phyloP scores from a whole-genome alignment of 177 flowering plant species.

The Vitis hybrid region DNA sequence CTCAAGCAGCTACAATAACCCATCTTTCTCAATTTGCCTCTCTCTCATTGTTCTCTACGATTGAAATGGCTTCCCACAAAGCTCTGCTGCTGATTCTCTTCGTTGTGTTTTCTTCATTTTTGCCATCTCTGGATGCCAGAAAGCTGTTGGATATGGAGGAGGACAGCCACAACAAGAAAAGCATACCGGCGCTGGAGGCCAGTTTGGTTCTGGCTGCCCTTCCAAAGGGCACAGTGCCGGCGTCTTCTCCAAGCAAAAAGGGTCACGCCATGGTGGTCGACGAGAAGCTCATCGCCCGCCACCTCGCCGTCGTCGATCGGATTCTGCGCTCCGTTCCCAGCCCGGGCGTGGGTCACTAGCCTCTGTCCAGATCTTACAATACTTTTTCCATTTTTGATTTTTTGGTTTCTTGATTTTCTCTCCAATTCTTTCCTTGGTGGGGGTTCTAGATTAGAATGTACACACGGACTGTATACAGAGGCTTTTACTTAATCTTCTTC shows the following conservation, averaged over 20 bases:
- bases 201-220: constrained; percentile 27
- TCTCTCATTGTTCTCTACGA: background rate
- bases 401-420: background rate
- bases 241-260: constrained; percentile 47
- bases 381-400: background rate
- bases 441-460: background rate
- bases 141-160: constrained; percentile 12
- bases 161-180: background rate
- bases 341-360: constrained; percentile 48
- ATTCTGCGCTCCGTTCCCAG: constrained; percentile 49
- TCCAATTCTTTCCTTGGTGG: background rate
- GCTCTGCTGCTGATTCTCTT: constrained; percentile 13
- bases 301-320: constrained; percentile 36
- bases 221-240: constrained; percentile 37
- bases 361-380: background rate
- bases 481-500: background rate
- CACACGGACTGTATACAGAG: too few species aligned
- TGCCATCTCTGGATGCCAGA: constrained; percentile 15
- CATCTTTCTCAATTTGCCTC: constrained; percentile 6
- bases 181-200: constrained; percentile 6
- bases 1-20: background rate
- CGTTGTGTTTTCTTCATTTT: constrained; percentile 10
- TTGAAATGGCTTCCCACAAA: constrained; percentile 19
- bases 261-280: constrained; percentile 27
- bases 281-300: constrained; percentile 39